Evolutionary conservation across 805 yeast species (phyloP), one percentile per base, ranked within the genome.

Genomic region (Schizosaccharomyces octosporus): DNA sequence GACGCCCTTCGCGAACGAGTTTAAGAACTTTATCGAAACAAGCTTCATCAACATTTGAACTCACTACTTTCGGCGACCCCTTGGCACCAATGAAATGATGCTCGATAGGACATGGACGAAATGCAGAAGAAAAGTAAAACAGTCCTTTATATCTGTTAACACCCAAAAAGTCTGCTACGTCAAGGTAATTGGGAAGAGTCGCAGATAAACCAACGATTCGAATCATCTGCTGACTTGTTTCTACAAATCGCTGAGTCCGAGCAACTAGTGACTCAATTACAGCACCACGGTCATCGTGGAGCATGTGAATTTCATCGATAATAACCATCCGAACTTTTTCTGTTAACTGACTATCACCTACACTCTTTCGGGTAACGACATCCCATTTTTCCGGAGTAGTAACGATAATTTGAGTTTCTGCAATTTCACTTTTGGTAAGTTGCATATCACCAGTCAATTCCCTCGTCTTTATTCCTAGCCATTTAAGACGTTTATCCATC

Each of bases 381-480:
- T 88, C 97, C 97, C 97, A 88, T 70, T 88, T 88, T 69, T 88
- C 97, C 0, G 97, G 97, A 0, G 97, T 88, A 0, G 96, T 89
- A 2, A 88, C 96, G 64, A 88, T 85, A 51, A 88, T 77, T 69
- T 88, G 96, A 0, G 97, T 89, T 1, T 79, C 79, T 67, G 81
- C 70, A 51, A 88, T 87, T 70, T 88, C 96, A 1, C 83, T 77
- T 64, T 81, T 80, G 0, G 95, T 84, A 61, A 88, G 72, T 68
- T 88, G 96, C 95, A 89, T 89, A 73, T 88, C 97, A 69, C 97
- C 97, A 2, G 97, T 89, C 63, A 89, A 75, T 68, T 89, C 97
- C 57, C 93, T 72, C 0, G 90, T 97, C 64, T 78, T 78, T 36
- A 94, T 81, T 4, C 95, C 95, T 19, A 90, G 73, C 89, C 96